Conservation (phyloP, 2,329 filamentous ascomycete species). For the Pseudogymnoascus sp. region DNA sequence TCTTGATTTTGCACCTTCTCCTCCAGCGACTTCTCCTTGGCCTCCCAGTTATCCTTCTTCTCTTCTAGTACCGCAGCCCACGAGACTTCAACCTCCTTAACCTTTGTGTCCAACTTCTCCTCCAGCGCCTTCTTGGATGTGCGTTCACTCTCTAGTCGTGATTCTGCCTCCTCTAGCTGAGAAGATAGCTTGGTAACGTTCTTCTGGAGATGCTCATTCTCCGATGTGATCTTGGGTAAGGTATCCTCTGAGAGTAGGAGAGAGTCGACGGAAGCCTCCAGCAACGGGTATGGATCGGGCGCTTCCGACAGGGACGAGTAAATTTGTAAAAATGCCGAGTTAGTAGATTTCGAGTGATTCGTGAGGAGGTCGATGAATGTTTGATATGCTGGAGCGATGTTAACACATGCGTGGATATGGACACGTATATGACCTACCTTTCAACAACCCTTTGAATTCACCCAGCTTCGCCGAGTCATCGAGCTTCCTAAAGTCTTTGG, state of each 20-base stretch:
- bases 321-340: slow-evolving; percentile 83
- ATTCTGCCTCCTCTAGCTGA: slow-evolving; percentile 77
- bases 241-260: slow-evolving; percentile 89
- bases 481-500: slow-evolving; percentile 92
- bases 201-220: slow-evolving; percentile 80
- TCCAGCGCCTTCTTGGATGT: slow-evolving; percentile 66
- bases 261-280: slow-evolving; percentile 93
- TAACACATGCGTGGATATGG: neutral
- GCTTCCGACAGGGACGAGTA: slow-evolving; percentile 93
- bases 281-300: slow-evolving; percentile 89
- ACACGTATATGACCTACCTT: slow-evolving; percentile 46
- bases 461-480: slow-evolving; percentile 79
- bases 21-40: slow-evolving; percentile 83
- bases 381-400: slow-evolving; percentile 66
- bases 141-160: slow-evolving; percentile 70
- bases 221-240: slow-evolving; percentile 76
- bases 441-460: slow-evolving; percentile 84
- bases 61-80: slow-evolving; percentile 88
- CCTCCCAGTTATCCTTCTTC: slow-evolving; percentile 92
- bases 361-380: slow-evolving; percentile 94
- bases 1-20: slow-evolving; percentile 96
- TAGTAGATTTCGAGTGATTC: slow-evolving; percentile 90
- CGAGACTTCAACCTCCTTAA: slow-evolving; percentile 82
- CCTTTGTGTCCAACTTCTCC: slow-evolving; percentile 64
- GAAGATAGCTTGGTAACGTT: slow-evolving; percentile 66